Conservation (phyloP, 768 basidiomycete genomes). For the Epithele typhae region DNA sequence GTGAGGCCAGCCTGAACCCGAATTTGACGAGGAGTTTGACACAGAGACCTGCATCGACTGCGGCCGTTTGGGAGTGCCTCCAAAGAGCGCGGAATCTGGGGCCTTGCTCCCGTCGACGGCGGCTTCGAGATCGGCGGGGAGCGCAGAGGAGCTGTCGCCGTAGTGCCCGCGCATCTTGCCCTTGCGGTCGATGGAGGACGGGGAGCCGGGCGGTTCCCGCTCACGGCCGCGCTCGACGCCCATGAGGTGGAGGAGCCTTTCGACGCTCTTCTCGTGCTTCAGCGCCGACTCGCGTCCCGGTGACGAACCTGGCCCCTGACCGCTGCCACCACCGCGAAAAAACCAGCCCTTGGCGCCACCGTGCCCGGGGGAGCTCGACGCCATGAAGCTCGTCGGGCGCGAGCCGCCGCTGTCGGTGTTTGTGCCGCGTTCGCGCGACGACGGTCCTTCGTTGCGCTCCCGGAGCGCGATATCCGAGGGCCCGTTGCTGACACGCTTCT, state of each 20-base stretch:
- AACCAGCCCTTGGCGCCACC: slow-evolving; percentile 37
- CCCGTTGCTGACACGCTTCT: slow-evolving; percentile 41
- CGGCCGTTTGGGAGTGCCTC: slow-evolving; percentile 30
- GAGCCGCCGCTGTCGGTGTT: slow-evolving; percentile 13
- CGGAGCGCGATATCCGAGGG: slow-evolving; percentile 32
- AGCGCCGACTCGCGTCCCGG: slow-evolving; percentile 28
- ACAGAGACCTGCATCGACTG: slow-evolving; percentile 37
- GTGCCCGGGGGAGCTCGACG: slow-evolving; percentile 21
- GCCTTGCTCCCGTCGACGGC: slow-evolving; percentile 9
- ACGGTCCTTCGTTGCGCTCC: slow-evolving; percentile 14
- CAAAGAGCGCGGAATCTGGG: slow-evolving; percentile 15
- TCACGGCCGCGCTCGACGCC: slow-evolving; percentile 16
- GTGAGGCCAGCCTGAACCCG: slow-evolving; percentile 14
- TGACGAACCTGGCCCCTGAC: slow-evolving; percentile 39
- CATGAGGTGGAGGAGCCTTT: slow-evolving; percentile 25
- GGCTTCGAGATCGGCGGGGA: slow-evolving; percentile 19
- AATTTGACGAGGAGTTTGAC: slow-evolving; percentile 7
- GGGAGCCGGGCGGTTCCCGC: slow-evolving; percentile 15
- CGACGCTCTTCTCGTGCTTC: slow-evolving; percentile 30
- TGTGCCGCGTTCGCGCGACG: slow-evolving; percentile 3
- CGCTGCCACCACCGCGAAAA: slow-evolving; percentile 47
- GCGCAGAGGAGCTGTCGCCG: slow-evolving; percentile 23
- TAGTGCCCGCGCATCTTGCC: slow-evolving; percentile 10
- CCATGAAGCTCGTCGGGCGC: slow-evolving; percentile 13
- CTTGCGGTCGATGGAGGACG: slow-evolving; percentile 14